Evolutionary conservation across 2,329 filamentous ascomycete species (phyloP), one percentile per base, ranked within the genome.

Genomic region (Stagonosporopsis vannaccii): DNA sequence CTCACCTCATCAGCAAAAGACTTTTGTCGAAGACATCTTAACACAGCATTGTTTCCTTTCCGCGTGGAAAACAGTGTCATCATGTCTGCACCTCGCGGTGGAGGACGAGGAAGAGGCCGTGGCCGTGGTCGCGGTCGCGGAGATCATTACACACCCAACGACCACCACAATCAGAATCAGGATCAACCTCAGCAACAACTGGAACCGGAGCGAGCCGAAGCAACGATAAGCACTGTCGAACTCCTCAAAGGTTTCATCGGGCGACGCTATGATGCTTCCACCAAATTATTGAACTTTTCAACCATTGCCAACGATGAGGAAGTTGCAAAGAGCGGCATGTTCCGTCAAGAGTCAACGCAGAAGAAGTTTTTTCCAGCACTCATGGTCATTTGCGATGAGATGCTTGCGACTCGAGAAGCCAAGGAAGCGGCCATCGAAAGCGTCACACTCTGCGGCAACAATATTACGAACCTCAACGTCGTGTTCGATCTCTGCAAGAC

Each of bases 351-450:
- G 56, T 86, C 88, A 3, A 88, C 87, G 1, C 87, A 90, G 41
- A 85, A 90, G 61, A 99, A 97, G 75, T 90, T 97, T 60, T 97
- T 98, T 78, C 91, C 90, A 48, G 94, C 91, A 1, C 82, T 98
- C 59, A 96, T 98, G 90, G 87, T 86, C 56, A 87, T 97, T 42
- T 92, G 91, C 73, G 88, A 96, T 49, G 80, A 86, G 58, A 84
- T 89, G 17, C 96, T 97, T 79, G 87, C 89, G 63, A 88, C 84
- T 2, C 72, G 84, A 12, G 82, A 88, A 58, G 87, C 89, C 45
- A 93, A 93, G 74, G 85, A 87, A 45, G 88, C 92, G 42, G 89
- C 89, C 4, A 89, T 99, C 44, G 81, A 89, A 61, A 94, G 91
- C 70, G 88, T 98, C 67, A 91, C 89, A 33, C 84, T 99, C 12